phyloP scores from a whole-genome alignment of 2,329 filamentous ascomycete species.

The Aspergillus sp. region DNA sequence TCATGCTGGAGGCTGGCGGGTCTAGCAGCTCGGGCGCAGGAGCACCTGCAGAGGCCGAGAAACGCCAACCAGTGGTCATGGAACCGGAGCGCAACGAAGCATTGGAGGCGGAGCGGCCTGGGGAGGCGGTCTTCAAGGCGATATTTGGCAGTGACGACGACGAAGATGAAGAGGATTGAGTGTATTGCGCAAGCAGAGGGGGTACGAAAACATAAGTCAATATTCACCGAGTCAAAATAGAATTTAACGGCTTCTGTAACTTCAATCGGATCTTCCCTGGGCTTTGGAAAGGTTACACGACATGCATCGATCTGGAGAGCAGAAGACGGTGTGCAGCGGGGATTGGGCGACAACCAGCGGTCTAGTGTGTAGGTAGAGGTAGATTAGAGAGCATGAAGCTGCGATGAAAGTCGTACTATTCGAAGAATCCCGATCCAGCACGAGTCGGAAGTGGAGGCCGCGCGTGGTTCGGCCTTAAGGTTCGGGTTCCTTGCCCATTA shows the following conservation, averaged over 20 bases:
- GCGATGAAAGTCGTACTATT: background rate
- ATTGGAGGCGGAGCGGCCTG: slow-evolving; percentile 69
- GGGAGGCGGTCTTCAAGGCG: slow-evolving; percentile 82
- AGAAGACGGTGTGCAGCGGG: background rate
- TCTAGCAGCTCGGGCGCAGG: slow-evolving; percentile 15
- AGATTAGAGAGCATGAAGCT: background rate
- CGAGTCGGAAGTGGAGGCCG: background rate
- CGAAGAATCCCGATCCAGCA: background rate
- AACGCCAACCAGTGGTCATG: slow-evolving; percentile 44
- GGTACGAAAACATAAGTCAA: background rate
- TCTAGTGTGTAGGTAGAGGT: background rate
- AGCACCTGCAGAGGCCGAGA: slow-evolving; percentile 10
- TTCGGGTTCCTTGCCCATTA: no score
- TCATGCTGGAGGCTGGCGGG: slow-evolving; percentile 49
- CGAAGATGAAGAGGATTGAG: slow-evolving; percentile 57
- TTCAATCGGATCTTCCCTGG: background rate
- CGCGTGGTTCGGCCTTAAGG: background rate
- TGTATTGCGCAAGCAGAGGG: background rate
- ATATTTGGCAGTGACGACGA: slow-evolving; percentile 89
- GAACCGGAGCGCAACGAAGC: slow-evolving; percentile 77
- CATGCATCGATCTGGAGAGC: background rate
- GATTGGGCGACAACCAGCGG: background rate
- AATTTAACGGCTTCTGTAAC: background rate
- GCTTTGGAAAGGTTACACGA: background rate
- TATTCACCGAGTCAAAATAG: background rate